Evolutionary conservation across 345 rosid species (phyloP).

Genomic region (Arabidopsis arenosa): DNA sequence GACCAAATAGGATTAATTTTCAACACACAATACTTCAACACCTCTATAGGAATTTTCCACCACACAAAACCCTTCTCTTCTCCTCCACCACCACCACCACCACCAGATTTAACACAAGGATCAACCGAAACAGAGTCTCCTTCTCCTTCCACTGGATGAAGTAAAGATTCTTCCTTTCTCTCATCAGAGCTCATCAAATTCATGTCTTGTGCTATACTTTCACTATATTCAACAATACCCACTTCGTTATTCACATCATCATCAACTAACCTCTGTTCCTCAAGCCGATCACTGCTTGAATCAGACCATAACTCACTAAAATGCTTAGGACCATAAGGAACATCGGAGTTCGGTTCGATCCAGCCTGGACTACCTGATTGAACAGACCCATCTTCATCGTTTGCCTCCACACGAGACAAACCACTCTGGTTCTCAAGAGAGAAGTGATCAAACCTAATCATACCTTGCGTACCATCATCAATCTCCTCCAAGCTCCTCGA

Average conservation of each 20-base stretch:
- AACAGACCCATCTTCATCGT: constrained; percentile 58
- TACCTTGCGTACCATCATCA: constrained; percentile 62
- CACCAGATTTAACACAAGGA: constrained; percentile 46
- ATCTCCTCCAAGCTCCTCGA: constrained; percentile 51
- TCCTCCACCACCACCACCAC: constrained; percentile 51
- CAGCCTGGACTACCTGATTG: constrained; percentile 91
- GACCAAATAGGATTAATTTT: constrained; percentile 86
- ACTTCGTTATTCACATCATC: constrained; percentile 34
- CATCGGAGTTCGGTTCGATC: constrained; percentile 76
- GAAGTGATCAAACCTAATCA: constrained; percentile 83
- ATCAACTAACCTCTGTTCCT: constrained; percentile 57
- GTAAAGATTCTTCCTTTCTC: constrained; percentile 27
- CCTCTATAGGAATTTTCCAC: constrained; percentile 94
- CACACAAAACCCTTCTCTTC: constrained; percentile 55
- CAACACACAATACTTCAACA: constrained; percentile 75
- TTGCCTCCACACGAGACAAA: constrained; percentile 44
- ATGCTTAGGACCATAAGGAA: constrained; percentile 53
- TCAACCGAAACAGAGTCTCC: constrained; percentile 33
- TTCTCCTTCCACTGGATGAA: constrained; percentile 20
- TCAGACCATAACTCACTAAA: constrained; percentile 84
- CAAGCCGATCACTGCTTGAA: constrained; percentile 80
- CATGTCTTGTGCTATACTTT: constrained; percentile 46
- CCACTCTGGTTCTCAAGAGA: constrained; percentile 54
- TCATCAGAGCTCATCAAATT: constrained; percentile 43
- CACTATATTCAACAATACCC: constrained; percentile 39